phyloP scores from a whole-genome alignment of 495 filamentous ascomycete genomes.

The Hypoxylon intermedium region DNA sequence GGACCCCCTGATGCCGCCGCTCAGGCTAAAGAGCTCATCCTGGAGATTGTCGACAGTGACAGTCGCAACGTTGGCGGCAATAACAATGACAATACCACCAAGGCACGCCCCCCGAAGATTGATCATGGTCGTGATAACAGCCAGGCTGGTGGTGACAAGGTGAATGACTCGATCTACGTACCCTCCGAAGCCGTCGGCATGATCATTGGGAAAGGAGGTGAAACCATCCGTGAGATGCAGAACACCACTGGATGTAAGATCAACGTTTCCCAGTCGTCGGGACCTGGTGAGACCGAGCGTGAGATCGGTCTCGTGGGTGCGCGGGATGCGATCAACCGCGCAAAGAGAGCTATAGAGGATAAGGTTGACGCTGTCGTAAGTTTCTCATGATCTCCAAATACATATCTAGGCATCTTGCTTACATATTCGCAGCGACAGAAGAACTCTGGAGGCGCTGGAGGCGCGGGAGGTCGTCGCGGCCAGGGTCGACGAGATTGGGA shows the following conservation, averaged over 20 bases:
- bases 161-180: slow-evolving; percentile 79
- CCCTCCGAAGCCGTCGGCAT: slow-evolving; percentile 87
- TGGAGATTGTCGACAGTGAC: slow-evolving; percentile 89
- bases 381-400: slow-evolving; percentile 18
- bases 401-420: slow-evolving; percentile 35
- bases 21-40: slow-evolving; percentile 76
- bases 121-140: slow-evolving; percentile 42
- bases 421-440: slow-evolving; percentile 55
- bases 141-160: slow-evolving; percentile 62
- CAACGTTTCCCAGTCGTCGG: slow-evolving; percentile 78
- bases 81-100: slow-evolving; percentile 41
- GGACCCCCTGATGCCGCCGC: slow-evolving; percentile 70
- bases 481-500: slow-evolving; percentile 53
- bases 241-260: slow-evolving; percentile 83
- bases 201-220: slow-evolving; percentile 88
- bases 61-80: slow-evolving; percentile 60
- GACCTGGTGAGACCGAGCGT: slow-evolving; percentile 72
- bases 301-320: slow-evolving; percentile 81
- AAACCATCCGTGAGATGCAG: slow-evolving; percentile 89
- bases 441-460: slow-evolving; percentile 55
- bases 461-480: slow-evolving; percentile 42
- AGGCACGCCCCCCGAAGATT: slow-evolving; percentile 31
- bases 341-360: slow-evolving; percentile 79
- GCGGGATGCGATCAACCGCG: slow-evolving; percentile 71
- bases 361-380: slow-evolving; percentile 86